Base-by-base conservation (phyloP, 2,329 filamentous ascomycete species). In the Fusarium succisae region DNA sequence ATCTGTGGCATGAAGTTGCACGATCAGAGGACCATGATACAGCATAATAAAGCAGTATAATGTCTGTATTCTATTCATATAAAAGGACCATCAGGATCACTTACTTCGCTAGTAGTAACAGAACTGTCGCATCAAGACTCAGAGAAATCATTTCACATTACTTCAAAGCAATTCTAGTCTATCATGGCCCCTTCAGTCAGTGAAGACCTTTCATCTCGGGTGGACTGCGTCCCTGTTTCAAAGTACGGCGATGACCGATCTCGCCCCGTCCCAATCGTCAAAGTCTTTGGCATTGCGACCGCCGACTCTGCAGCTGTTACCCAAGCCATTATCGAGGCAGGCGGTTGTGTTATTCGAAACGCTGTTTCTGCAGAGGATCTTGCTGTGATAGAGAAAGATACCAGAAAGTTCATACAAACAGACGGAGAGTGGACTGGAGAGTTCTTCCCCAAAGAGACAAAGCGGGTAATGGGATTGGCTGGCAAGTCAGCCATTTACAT, bases 51-150 rank as follows among this genome's bases (percentile, higher is more conserved):
- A 44, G 12, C 6, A 24, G n/a, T 18, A 17, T 18, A 1, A 24
- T 44, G 2, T 14, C 12, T 6, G 17, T 14, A 1, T 0, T 26
- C 24, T 0, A 10, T 9, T 2, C 18, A 20, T 14, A 26, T 45
- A 20, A 26, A 45, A 26, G 5, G 44, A 20, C 4, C 4, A 14
- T 20, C 0, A 3, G 32, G 7, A 15, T 35, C 0, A 35, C 8
- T 20, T 9, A 3, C 14, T 45, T 20, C 4, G 4, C 4, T 2
- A 4, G 17, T 10, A 26, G 4, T 20, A 20, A 45, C 12, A 26
- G 0, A 20, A 13, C 17, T 13, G 8, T 44, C 1, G 1, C n/a
- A 26, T 26, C n/a, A 18, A 13, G 17, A 4, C 17, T 18, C n/a
- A 45, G 17, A 45, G 18, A 26, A 20, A 14, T 4, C 5, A 26